Percentiles rank a stretch among this genome's conserved stretches.
Evolutionary conservation across 2,329 filamentous ascomycete genomes (phyloP).

Genomic region (Neofusicoccum parvum): DNA sequence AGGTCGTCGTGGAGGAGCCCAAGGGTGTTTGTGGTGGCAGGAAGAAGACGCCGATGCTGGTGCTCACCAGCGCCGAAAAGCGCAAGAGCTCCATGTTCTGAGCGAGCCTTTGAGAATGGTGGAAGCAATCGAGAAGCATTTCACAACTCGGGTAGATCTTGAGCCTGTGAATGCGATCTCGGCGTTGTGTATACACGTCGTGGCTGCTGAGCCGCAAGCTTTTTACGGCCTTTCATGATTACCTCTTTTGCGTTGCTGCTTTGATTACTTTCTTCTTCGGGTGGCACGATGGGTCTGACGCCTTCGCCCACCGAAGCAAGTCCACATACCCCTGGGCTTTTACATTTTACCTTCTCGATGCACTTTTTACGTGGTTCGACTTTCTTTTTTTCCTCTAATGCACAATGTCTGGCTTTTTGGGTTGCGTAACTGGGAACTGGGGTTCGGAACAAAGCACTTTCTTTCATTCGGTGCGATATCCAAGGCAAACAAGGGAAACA

Average conservation of each 20-base stretch:
- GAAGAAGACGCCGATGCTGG: conserved; percentile 82
- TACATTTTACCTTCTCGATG: conserved; percentile 5
- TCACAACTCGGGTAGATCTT: conserved; percentile 25
- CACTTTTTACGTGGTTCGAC: conserved; percentile 13
- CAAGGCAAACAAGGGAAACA: neutral
- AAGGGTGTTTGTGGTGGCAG: conserved; percentile 60
- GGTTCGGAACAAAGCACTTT: conserved; percentile 16
- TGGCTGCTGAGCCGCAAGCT: conserved; percentile 27
- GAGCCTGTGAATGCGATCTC: conserved; percentile 21
- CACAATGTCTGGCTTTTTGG: conserved; percentile 13
- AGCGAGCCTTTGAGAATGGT: conserved; percentile 28
- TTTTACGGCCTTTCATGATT: conserved; percentile 43
- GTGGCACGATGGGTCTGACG: neutral
- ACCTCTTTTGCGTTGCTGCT: conserved; percentile 30
- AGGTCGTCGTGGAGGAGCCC: conserved; percentile 55
- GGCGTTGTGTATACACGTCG: conserved; percentile 40
- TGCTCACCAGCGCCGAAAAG: conserved; percentile 88
- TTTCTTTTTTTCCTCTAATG: conserved; percentile 14
- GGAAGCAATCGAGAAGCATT: conserved; percentile 23
- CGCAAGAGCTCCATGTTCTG: conserved; percentile 72
- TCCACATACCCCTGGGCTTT: neutral
- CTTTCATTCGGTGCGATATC: neutral
- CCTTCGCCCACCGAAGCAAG: neutral
- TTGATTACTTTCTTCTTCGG: conserved; percentile 20
- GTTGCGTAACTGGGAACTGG: neutral